These are phyloP conservation scores for Cladosporium sp. DNA, from an alignment of 2,329 filamentous ascomycete genomes.

Conservation along the genomic window DNA sequence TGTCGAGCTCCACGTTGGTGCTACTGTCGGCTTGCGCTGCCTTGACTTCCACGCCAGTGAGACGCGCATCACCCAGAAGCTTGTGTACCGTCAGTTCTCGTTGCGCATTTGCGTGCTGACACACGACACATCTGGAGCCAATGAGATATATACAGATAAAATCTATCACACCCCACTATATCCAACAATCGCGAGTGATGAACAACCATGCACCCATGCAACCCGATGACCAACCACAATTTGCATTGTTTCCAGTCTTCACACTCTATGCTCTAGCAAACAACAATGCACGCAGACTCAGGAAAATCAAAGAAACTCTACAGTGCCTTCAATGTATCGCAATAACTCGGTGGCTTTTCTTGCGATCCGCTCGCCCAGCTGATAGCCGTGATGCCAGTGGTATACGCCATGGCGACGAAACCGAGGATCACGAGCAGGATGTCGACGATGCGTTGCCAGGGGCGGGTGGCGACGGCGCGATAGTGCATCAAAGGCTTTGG, in stretches of 20 bases:
- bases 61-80: too few relatives aligned
- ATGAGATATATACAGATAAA: background rate
- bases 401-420: constrained; percentile 85
- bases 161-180: background rate
- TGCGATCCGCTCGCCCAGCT: constrained; percentile 72
- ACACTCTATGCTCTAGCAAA: constrained; percentile 7
- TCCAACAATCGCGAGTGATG: background rate
- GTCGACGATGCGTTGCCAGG: constrained; percentile 69
- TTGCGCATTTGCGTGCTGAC: too few relatives aligned
- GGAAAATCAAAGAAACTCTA: background rate
- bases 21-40: too few relatives aligned
- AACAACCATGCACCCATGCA: background rate
- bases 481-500: constrained; percentile 86
- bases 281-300: background rate
- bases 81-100: too few relatives aligned
- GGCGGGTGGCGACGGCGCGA: constrained; percentile 71
- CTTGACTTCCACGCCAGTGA: too few relatives aligned
- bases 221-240: background rate
- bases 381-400: constrained; percentile 79
- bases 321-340: constrained; percentile 46
- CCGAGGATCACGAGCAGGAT: constrained; percentile 79
- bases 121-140: background rate
- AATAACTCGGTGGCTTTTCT: constrained; percentile 61
- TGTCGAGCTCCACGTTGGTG: too few relatives aligned
- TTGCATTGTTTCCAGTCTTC: background rate